Evolutionary conservation across 495 filamentous ascomycete genomes (phyloP).

Genomic region (Neurospora hispaniola): DNA sequence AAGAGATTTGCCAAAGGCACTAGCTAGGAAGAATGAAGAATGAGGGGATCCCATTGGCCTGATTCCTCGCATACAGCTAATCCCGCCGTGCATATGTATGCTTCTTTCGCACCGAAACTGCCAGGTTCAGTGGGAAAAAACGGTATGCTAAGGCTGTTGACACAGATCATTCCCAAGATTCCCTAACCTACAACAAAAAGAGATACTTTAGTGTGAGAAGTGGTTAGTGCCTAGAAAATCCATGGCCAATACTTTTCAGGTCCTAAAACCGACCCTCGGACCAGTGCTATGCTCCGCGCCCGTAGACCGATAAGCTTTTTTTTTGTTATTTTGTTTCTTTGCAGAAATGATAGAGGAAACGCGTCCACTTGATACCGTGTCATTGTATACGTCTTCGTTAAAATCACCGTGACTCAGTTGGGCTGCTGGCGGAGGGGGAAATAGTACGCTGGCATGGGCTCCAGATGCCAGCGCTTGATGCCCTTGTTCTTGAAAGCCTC

Average conservation of each 20-base stretch:
- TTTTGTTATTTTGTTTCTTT: background rate
- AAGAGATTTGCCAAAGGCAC: too few relatives aligned
- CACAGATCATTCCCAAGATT: background rate
- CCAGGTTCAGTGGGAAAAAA: too few relatives aligned
- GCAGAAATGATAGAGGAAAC: background rate
- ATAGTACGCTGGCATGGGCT: conserved; percentile 40
- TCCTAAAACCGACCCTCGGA: too few relatives aligned
- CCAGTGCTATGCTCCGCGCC: background rate
- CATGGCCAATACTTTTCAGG: background rate
- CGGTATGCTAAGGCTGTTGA: background rate
- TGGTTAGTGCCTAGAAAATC: background rate
- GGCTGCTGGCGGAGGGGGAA: conserved; percentile 38
- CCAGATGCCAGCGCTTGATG: conserved; percentile 37
- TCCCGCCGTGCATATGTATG: too few relatives aligned
- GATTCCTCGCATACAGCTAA: too few relatives aligned
- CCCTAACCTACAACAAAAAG: background rate
- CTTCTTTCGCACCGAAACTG: too few relatives aligned
- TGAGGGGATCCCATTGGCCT: too few relatives aligned
- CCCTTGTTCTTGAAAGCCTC: conserved; percentile 32
- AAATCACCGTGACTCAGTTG: conserved; percentile 23
- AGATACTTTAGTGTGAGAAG: background rate
- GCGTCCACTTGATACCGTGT: background rate
- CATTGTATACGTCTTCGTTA: background rate
- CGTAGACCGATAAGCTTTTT: background rate
- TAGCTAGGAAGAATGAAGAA: too few relatives aligned